Evolutionary conservation across 768 basidiomycete species (phyloP).

Genomic region (Pulveroboletus sp.): DNA sequence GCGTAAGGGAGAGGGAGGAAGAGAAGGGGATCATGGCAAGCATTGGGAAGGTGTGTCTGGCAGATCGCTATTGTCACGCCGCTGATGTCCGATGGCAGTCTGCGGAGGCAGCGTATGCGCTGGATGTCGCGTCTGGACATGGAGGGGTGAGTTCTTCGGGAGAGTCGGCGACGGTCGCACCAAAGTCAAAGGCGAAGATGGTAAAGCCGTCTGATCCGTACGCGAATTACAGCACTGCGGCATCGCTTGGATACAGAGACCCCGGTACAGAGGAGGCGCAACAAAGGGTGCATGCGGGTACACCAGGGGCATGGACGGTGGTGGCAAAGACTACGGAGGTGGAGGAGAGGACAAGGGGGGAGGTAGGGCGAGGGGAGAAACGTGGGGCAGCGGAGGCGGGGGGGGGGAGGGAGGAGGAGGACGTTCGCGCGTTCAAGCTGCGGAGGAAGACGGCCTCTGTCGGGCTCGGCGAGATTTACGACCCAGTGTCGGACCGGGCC

Average conservation of each 20-base stretch:
- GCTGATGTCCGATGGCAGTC: conserved; percentile 41
- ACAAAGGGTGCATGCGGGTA: conserved; percentile 57
- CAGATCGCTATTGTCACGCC: not conserved
- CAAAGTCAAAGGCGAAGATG: conserved; percentile 36
- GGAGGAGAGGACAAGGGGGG: not conserved
- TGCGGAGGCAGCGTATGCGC: conserved; percentile 73
- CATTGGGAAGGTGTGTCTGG: conserved; percentile 63
- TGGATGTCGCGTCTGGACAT: conserved; percentile 68
- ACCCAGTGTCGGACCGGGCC: conserved; percentile 38
- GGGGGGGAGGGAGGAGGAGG: conserved; percentile 52
- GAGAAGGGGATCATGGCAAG: conserved; percentile 82
- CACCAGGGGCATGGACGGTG: conserved; percentile 75
- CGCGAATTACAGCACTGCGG: conserved; percentile 85
- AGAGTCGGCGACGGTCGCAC: conserved; percentile 20
- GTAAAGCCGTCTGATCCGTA: conserved; percentile 59
- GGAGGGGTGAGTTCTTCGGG: conserved; percentile 30
- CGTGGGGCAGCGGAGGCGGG: conserved; percentile 36
- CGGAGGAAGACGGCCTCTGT: conserved; percentile 54
- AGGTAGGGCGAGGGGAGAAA: conserved; percentile 28
- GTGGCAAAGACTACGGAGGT: conserved; percentile 31
- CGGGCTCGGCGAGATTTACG: conserved; percentile 77
- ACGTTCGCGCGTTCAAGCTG: conserved; percentile 57
- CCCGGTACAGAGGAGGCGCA: conserved; percentile 71
- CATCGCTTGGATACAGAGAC: conserved; percentile 74
- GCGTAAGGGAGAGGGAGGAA: conserved; percentile 78